A percentile compares a stretch with the other conserved stretches of the same genome.
phyloP scores from a whole-genome alignment of 2,329 filamentous ascomycete genomes.

The Cercospora citrullina region DNA sequence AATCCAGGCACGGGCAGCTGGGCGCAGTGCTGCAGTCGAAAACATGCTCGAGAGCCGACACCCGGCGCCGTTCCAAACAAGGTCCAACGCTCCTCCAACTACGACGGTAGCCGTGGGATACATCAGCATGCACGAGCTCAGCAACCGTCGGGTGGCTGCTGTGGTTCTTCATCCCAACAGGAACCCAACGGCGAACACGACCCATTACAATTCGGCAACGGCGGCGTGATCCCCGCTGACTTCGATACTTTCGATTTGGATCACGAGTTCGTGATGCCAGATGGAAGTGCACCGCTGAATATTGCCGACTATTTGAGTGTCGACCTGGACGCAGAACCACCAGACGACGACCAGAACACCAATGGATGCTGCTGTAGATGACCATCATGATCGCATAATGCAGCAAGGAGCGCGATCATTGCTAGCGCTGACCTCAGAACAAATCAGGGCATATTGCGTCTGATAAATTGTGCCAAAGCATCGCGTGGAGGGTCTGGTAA shows the following conservation, averaged over 20 bases:
- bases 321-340: conserved; percentile 23
- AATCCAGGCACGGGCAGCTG: conserved; percentile 35
- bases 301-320: conserved; percentile 30
- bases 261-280: conserved; percentile 18
- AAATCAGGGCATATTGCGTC: neutral
- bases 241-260: conserved; percentile 21
- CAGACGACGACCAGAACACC: neutral
- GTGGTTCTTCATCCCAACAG: neutral
- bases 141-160: conserved; percentile 2
- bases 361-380: neutral
- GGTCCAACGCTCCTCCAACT: conserved; percentile 20
- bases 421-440: neutral
- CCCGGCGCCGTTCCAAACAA: conserved; percentile 24
- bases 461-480: neutral
- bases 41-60: conserved; percentile 35
- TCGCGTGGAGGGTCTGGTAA: neutral
- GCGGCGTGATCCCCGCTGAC: neutral
- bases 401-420: neutral
- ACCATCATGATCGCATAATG: neutral
- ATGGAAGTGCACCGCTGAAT: conserved; percentile 21
- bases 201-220: neutral
- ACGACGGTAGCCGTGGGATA: conserved; percentile 11
- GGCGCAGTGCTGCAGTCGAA: conserved; percentile 39
- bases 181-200: conserved; percentile 4
- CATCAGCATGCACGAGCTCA: conserved; percentile 10